A percentile compares a stretch with the other conserved stretches of the same genome.
These are phyloP conservation scores for Salvia splendens DNA, from an alignment of 257 asterid species.

Conservation along the genomic window DNA sequence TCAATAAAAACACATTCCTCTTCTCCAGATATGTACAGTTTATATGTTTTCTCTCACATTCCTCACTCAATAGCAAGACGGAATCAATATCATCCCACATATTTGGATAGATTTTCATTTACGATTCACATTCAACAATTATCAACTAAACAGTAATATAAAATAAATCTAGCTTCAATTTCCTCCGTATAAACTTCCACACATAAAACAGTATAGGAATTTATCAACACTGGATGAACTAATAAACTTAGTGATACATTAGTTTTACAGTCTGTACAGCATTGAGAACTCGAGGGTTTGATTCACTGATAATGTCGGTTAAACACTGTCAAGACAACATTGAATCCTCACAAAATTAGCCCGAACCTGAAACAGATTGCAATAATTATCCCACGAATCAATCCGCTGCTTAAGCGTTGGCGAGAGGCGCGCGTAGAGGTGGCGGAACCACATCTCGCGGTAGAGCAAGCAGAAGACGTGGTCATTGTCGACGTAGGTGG, in stretches of 20 bases:
- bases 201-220: background rate
- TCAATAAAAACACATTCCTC: background rate
- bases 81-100: background rate
- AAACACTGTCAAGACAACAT: background rate
- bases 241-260: background rate
- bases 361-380: conserved; percentile 78
- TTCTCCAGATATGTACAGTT: background rate
- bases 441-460: conserved; percentile 98
- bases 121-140: background rate
- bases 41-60: background rate
- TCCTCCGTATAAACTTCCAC: background rate
- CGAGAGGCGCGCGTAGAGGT: conserved; percentile 79
- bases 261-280: background rate
- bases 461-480: conserved; percentile 93
- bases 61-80: background rate
- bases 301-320: background rate
- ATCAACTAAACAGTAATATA: background rate
- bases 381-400: conserved; percentile 95
- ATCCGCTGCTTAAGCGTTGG: conserved; percentile 82
- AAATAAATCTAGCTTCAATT: background rate
- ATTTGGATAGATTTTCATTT: background rate
- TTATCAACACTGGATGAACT: background rate
- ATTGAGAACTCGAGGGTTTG: background rate
- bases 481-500: conserved; percentile 80
- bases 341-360: background rate